These are phyloP conservation scores for Coniochaeta hoffmannii DNA, from an alignment of 2,329 filamentous ascomycete genomes.

Conservation along the genomic window DNA sequence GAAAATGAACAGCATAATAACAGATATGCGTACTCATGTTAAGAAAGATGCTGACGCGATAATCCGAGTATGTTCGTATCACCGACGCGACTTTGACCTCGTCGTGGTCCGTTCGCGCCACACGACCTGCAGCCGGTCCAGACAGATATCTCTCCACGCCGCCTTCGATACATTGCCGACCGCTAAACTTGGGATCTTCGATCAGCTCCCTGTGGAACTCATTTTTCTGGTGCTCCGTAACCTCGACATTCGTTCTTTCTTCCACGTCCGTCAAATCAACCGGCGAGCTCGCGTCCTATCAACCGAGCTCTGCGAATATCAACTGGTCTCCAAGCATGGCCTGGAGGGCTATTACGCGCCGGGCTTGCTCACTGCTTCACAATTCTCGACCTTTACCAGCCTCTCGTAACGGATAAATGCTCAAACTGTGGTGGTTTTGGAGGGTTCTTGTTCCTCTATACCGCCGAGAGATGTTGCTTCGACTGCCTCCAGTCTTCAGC, in stretches of 20 bases:
- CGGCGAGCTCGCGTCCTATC: neutral
- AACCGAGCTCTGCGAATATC: constrained; percentile 9
- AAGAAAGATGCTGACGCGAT: constrained; percentile 7
- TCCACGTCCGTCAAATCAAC: constrained; percentile 11
- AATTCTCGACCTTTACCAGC: constrained; percentile 11
- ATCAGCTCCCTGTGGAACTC: constrained; percentile 12
- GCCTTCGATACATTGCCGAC: constrained; percentile 13
- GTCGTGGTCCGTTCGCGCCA: constrained; percentile 12
- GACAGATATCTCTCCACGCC: constrained; percentile 12
- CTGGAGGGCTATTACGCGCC: constrained; percentile 12
- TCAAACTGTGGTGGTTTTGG: constrained; percentile 9
- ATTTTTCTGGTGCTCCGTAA: constrained; percentile 10
- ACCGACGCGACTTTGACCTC: constrained; percentile 10
- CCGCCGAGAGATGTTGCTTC: constrained; percentile 13
- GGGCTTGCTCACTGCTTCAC: constrained; percentile 12
- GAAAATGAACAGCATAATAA: constrained; percentile 4
- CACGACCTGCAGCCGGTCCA: constrained; percentile 12
- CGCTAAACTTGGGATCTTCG: constrained; percentile 9
- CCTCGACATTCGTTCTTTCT: constrained; percentile 11
- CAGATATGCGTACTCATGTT: constrained; percentile 1
- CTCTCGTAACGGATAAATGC: constrained; percentile 12
- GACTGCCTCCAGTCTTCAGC: constrained; percentile 10
- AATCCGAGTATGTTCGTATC: constrained; percentile 14
- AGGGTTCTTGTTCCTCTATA: constrained; percentile 13
- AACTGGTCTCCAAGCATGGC: constrained; percentile 11